Evolutionary conservation across 2,329 filamentous ascomycete species (phyloP), one percentile per base, ranked within the genome.

Genomic region (Daldinia sp.): DNA sequence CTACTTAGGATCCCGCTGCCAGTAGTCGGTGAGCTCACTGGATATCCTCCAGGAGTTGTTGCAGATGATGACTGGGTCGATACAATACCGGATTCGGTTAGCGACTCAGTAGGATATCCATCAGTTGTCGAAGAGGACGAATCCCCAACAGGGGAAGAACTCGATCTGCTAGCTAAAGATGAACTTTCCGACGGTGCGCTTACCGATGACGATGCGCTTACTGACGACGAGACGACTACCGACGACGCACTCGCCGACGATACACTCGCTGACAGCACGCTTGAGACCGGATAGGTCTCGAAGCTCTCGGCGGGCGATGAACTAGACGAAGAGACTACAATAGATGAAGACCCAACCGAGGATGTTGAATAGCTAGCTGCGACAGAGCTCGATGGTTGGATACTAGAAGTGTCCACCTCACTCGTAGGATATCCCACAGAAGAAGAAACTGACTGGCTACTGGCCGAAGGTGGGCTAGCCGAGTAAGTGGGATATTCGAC

Each of bases 1-100:
- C 75, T 78, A 56, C 76, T 78, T 23, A 76, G 56, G 10, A 77
- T 58, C 3, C 75, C 76, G 15, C 71, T 59, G 9, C 72, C 69
- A 64, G 56, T 55, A 65, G 13, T 67, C n/a, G 48, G 20, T 30
- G 73, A 68, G 55, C 61, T 70, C 7, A 69, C 48, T 12, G 73
- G 68, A 33, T 73, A 75, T 15, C 63, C 69, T 6, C 42, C 57
- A 18, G 69, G 53, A 35, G 57, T 28, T 2, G 55, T 54, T 41
- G 56, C 18, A 28, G 48, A 37, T 5, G 67, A 67, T 20, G 58
- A 39, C 12, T 55, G 33, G 10, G 57, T 39, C 10, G 63, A 70
- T n/a, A 56, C 23, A 15, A 60, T 46, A 10, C 33, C 46, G 13
- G 65, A 62, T 23, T 37, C 41, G 6, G 44, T 28, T 23, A 33